Conservation (phyloP, 2,329 filamentous ascomycete genomes). For the Plenodomus tracheiphilus region DNA sequence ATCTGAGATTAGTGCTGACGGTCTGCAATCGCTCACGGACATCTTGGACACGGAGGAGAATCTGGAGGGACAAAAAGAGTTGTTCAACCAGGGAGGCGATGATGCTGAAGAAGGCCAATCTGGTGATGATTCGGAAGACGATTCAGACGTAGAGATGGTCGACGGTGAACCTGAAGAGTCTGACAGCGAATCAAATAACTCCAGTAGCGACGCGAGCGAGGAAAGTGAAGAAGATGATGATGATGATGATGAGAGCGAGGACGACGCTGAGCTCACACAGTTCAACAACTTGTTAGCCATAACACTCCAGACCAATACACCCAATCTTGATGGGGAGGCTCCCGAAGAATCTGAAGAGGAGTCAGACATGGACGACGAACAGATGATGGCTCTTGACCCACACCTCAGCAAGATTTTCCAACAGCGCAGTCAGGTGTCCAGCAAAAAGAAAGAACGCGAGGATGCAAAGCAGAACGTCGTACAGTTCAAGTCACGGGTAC, state of each 20-base stretch:
- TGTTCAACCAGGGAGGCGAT: constrained; percentile 69
- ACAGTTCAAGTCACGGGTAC: constrained; percentile 91
- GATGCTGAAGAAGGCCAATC: constrained; percentile 47
- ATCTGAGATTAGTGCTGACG: constrained; percentile 70
- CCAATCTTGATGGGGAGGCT: constrained; percentile 61
- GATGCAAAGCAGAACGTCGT: constrained; percentile 86
- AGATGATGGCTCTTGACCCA: constrained; percentile 88
- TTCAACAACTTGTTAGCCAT: constrained; percentile 78
- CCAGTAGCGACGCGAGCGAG: constrained; percentile 27
- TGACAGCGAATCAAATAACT: constrained; percentile 28
- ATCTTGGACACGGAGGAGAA: constrained; percentile 80
- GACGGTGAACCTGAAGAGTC: constrained; percentile 40
- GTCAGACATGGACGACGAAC: constrained; percentile 89
- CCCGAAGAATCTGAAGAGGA: constrained; percentile 64
- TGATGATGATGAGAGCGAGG: constrained; percentile 35
- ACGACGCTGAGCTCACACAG: constrained; percentile 58
- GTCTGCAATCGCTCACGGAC: constrained; percentile 68
- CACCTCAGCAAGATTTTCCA: constrained; percentile 85
- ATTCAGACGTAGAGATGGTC: constrained; percentile 51
- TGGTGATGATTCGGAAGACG: constrained; percentile 52
- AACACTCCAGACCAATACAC: constrained; percentile 69
- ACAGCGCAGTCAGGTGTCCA: constrained; percentile 65
- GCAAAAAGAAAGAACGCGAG: constrained; percentile 81
- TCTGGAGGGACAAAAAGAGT: constrained; percentile 77
- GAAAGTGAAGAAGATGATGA: constrained; percentile 14